Conservation (phyloP, 805 yeast genomes). For the Priceomyces carsonii region DNA sequence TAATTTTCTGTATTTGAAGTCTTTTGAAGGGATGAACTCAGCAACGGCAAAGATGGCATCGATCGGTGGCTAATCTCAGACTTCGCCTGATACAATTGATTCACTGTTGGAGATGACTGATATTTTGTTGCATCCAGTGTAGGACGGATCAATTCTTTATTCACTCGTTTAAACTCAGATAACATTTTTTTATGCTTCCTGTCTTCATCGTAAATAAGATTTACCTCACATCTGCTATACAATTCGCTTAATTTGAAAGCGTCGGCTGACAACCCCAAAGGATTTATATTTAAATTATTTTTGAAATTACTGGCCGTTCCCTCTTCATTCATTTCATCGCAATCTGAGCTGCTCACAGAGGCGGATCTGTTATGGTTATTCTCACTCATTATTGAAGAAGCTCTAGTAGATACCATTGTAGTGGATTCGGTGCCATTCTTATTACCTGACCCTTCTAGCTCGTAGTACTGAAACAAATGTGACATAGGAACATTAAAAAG, state of each 20-base stretch:
- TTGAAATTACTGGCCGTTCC: neutral
- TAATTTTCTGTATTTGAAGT: conserved; percentile 12
- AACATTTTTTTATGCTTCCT: conserved; percentile 21
- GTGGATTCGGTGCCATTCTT: too few relatives aligned
- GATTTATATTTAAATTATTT: conserved; percentile 8
- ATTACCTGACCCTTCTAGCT: too few relatives aligned
- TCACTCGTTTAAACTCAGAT: conserved; percentile 17
- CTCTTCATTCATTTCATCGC: conserved; percentile 3
- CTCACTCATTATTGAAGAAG: conserved; percentile 47
- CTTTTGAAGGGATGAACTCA: too few relatives aligned
- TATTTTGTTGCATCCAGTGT: conserved; percentile 2
- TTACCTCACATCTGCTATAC: conserved; percentile 25
- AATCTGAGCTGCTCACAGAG: conserved; percentile 8
- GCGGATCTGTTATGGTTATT: conserved; percentile 20
- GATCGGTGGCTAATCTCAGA: too few relatives aligned
- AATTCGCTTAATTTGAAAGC: conserved; percentile 31
- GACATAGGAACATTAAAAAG: conserved; percentile 68
- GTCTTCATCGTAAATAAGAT: conserved; percentile 25
- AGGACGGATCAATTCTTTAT: conserved; percentile 5
- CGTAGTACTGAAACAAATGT: too few relatives aligned
- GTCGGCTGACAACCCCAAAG: conserved; percentile 28
- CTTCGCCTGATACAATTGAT: too few relatives aligned
- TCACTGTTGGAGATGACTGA: too few relatives aligned
- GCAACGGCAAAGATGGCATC: too few relatives aligned
- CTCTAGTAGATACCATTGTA: conserved; percentile 33